phyloP scores from a whole-genome alignment of 352 stramenopile species.

The Nothophytophthora sp. region DNA sequence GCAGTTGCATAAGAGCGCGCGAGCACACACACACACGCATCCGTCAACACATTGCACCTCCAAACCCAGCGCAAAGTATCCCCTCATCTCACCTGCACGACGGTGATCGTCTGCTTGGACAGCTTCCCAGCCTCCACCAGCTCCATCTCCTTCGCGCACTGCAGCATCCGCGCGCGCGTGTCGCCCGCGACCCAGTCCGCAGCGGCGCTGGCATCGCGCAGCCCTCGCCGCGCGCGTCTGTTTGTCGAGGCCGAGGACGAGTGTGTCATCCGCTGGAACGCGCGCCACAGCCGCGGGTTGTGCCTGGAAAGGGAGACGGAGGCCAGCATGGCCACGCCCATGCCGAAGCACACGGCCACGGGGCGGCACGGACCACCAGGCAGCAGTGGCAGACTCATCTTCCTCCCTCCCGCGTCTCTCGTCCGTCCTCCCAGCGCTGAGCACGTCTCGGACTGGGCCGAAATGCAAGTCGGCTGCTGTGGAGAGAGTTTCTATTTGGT shows the following conservation, averaged over 20 bases:
- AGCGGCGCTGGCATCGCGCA: constrained; percentile 14
- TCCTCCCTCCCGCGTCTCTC: too few species aligned
- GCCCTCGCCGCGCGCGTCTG: constrained; percentile 16
- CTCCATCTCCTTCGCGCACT: constrained; percentile 53
- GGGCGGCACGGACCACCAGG: constrained; percentile 19
- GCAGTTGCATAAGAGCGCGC: constrained; percentile 32
- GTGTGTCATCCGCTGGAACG: constrained; percentile 31
- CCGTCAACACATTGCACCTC: neutral
- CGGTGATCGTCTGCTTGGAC: constrained; percentile 70
- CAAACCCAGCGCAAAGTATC: neutral
- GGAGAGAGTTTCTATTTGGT: too few species aligned
- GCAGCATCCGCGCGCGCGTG: constrained; percentile 30
- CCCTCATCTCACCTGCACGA: constrained; percentile 54
- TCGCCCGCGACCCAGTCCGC: neutral
- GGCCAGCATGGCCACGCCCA: constrained; percentile 71
- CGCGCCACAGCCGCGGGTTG: constrained; percentile 54
- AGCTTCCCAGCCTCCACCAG: constrained; percentile 23
- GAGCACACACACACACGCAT: neutral
- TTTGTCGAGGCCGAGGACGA: constrained; percentile 17
- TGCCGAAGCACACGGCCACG: constrained; percentile 60
- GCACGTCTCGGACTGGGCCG: too few species aligned
- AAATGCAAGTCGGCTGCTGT: too few species aligned
- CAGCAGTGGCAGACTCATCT: constrained; percentile 33
- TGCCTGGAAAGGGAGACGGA: constrained; percentile 60
- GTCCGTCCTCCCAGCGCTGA: too few species aligned